Evolutionary conservation across 2,329 filamentous ascomycete species (phyloP).

Genomic region (Colletotrichum australisinense): DNA sequence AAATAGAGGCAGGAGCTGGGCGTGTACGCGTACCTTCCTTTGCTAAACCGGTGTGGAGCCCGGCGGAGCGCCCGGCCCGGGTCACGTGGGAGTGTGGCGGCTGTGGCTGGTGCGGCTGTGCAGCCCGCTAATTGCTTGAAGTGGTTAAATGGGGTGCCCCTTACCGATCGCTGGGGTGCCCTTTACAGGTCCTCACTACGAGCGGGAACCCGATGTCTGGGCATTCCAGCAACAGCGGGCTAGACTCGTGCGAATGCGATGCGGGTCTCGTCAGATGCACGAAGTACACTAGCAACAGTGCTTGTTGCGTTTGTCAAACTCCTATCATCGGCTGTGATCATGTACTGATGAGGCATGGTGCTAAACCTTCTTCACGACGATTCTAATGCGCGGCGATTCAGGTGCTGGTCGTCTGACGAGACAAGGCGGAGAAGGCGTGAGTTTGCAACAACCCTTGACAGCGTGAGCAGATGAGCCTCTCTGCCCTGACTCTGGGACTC

Average conservation of each 20-base stretch:
- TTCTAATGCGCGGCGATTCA: slow-evolving; percentile 24
- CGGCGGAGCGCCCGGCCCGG: too few species aligned
- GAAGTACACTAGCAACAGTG: not conserved
- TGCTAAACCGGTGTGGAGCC: too few species aligned
- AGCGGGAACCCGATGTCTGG: not conserved
- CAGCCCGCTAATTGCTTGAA: too few species aligned
- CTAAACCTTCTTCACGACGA: slow-evolving; percentile 26
- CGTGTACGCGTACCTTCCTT: too few species aligned
- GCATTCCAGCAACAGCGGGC: not conserved
- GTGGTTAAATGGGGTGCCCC: too few species aligned
- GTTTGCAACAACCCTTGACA: not conserved
- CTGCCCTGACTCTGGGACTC: not conserved
- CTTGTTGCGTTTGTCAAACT: not conserved
- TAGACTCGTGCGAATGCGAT: not conserved
- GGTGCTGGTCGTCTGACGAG: slow-evolving; percentile 17
- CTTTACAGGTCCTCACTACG: too few species aligned
- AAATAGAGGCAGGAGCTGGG: too few species aligned
- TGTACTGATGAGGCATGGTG: slow-evolving; percentile 14
- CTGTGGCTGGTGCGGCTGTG: too few species aligned
- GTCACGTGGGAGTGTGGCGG: too few species aligned
- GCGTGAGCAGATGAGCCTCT: not conserved
- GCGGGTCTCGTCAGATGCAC: not conserved
- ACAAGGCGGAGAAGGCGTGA: not conserved
- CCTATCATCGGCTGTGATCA: not conserved
- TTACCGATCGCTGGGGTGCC: too few species aligned